Evolutionary conservation across 257 asterid species (phyloP), one percentile per base, ranked within the genome.

Genomic region (Solanum habrochaites): DNA sequence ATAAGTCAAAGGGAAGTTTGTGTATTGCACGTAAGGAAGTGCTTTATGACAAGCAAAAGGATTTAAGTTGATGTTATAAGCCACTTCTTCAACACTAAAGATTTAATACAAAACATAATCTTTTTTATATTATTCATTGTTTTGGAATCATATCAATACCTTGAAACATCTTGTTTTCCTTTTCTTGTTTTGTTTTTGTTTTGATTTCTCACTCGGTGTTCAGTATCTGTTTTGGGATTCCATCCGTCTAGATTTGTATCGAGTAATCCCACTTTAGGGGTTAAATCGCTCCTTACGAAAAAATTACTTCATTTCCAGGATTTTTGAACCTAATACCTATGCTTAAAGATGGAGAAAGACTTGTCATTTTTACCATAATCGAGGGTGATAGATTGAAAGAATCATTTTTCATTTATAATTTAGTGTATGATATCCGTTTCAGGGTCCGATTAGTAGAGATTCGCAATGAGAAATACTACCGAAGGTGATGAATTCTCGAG

Each of bases 231-330:
- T 62, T 62, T 62, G 32, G 2, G 7, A 62, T 8, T 62, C 4
- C 2, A 4, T 62, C 11, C n/a, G 2, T 62, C 32, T 62, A n/a
- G 16, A 62, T n/a, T 62, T 62, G 31, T 62, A n/a, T 5, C 3
- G 70, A 11, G 32, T 5, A n/a, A 62, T n/a, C 0, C 0, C 0
- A 62, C 31, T 62, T 11, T n/a, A 15, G n/a, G 64, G 2, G 31
- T 62, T 62, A n/a, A n/a, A 62, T 62, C 8, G 15, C 31, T 23
- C 31, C 31, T n/a, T 62, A 62, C 6, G 70, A n/a, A 62, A n/a
- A n/a, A 15, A 4, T 11, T 7, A 11, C 70, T 62, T 62, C 70
- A n/a, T n/a, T 62, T 0, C 0, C 16, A 4, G 0, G 4, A n/a
- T 2, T 62, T 62, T 62, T 62, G 13, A 62, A 10, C 16, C 31